Evolutionary conservation across 2,329 filamentous ascomycete species (phyloP), one percentile per base, ranked within the genome.

Genomic region (Truncatella angustata): DNA sequence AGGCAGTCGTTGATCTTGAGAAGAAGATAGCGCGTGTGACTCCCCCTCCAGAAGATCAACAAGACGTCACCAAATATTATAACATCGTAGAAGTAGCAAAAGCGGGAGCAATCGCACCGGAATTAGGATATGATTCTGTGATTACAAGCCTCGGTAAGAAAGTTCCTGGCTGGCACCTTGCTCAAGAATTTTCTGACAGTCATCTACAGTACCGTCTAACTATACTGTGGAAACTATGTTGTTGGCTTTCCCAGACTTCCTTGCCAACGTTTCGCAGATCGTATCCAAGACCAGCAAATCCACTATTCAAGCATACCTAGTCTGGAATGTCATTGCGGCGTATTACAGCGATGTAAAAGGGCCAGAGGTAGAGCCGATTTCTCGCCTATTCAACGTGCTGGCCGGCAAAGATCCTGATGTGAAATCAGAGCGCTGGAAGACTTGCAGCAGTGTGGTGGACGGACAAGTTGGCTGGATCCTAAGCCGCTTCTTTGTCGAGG

Each of bases 401-500:
- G 73, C 74, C 54, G 86, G 83, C 43, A 82, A 76, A 71, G 82
- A 86, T 50, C 78, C 84, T 1, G 76, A 86, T 48, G 80, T 84
- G 2, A 76, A 74, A 18, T 71, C 82, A 12, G 86, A 89, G 60
- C 76, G 85, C 45, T 88, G 85, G 85, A 77, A 85, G 59, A 84
- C 75, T 5, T 90, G 86, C 58, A 76, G 88, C 24, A 64, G 64
- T 6, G 74, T 78, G 30, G 75, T 86, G 4, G 83, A 87, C 56
- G 65, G 68, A 20, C 78, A 79, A 4, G 65, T 90, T 20, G 80
- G 80, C 2, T 90, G 86, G 85, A 85, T 87, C 45, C 70, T 88
- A 14, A 86, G 84, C 62, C 81, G 85, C 20, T 89, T 90, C 70
- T 91, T 85, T 56, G 76, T 90, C 2, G 80, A 89, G 55, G 81